Conservation (phyloP, 2,329 filamentous ascomycete genomes). For the Harringtonia aguacate region DNA sequence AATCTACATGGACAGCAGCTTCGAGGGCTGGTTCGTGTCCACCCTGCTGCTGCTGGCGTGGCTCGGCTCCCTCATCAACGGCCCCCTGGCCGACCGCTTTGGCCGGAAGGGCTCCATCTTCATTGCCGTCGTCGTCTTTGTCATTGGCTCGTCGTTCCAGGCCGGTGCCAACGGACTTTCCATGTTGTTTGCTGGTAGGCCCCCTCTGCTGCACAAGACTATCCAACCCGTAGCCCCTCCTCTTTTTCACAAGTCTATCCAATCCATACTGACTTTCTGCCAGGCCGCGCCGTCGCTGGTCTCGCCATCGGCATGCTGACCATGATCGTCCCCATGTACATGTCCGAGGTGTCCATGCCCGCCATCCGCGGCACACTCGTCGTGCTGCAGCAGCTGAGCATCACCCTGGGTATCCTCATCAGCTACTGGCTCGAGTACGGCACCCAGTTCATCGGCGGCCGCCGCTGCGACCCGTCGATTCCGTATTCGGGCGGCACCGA, state of each 20-base stretch:
- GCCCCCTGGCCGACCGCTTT: conserved; percentile 1
- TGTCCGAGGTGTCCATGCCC: background rate
- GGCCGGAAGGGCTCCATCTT: conserved; percentile 1
- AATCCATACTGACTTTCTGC: background rate
- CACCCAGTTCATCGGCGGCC: background rate
- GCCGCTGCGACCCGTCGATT: background rate
- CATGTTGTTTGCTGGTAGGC: conserved; percentile 1
- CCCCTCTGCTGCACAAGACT: too few relatives aligned
- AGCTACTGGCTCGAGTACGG: conserved; percentile 2
- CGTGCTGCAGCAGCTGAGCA: background rate
- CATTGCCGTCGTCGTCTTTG: background rate
- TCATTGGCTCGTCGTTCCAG: background rate
- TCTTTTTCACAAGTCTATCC: too few relatives aligned
- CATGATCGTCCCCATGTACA: conserved; percentile 2
- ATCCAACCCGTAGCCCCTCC: too few relatives aligned
- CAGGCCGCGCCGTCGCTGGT: conserved; percentile 1
- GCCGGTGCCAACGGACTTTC: background rate
- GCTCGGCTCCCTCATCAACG: conserved; percentile 1
- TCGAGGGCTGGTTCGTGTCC: conserved; percentile 2
- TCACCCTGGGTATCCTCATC: conserved; percentile 1
- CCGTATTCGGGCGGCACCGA: background rate
- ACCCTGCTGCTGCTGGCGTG: background rate
- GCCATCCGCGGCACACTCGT: background rate
- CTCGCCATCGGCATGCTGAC: conserved; percentile 1
- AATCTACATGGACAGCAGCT: conserved; percentile 1